Evolutionary conservation across 2,329 filamentous ascomycete species (phyloP).

Genomic region (Pestalotiopsis sp.): DNA sequence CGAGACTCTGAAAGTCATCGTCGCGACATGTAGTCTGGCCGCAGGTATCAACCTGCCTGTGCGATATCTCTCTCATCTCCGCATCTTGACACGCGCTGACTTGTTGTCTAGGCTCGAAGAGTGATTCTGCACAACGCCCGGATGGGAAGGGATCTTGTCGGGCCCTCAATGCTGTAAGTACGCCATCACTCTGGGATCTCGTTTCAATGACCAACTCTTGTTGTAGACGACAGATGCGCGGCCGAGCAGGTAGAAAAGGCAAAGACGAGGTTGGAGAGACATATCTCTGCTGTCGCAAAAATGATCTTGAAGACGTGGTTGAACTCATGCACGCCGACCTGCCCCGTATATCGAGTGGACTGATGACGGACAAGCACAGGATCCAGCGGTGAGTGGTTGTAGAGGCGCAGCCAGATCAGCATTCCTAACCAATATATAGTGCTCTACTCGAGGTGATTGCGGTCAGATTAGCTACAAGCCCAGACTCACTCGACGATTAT

Average conservation of each 20-base stretch:
- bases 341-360: slow-evolving; percentile 69
- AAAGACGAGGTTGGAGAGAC: slow-evolving; percentile 79
- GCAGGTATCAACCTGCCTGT: slow-evolving; percentile 74
- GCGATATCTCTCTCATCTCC: slow-evolving; percentile 15
- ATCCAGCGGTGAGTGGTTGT: slow-evolving; percentile 59
- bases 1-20: slow-evolving; percentile 69
- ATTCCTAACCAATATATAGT: slow-evolving; percentile 37
- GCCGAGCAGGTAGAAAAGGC: slow-evolving; percentile 75
- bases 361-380: slow-evolving; percentile 67
- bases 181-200: not conserved
- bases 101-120: slow-evolving; percentile 53
- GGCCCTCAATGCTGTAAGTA: slow-evolving; percentile 68
- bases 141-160: slow-evolving; percentile 78
- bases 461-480: slow-evolving; percentile 67
- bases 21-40: slow-evolving; percentile 79
- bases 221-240: slow-evolving; percentile 70
- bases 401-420: not conserved
- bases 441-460: slow-evolving; percentile 73
- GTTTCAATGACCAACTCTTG: not conserved
- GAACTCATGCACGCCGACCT: slow-evolving; percentile 74
- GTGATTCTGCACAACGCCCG: slow-evolving; percentile 76
- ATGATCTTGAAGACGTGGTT: slow-evolving; percentile 70
- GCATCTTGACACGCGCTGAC: not conserved
- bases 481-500: slow-evolving; percentile 68
- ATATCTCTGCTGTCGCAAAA: slow-evolving; percentile 71